Percentiles rank a stretch among this genome's conserved stretches.
Conservation (phyloP, 2,329 filamentous ascomycete species). For the Fusarium illudens region DNA sequence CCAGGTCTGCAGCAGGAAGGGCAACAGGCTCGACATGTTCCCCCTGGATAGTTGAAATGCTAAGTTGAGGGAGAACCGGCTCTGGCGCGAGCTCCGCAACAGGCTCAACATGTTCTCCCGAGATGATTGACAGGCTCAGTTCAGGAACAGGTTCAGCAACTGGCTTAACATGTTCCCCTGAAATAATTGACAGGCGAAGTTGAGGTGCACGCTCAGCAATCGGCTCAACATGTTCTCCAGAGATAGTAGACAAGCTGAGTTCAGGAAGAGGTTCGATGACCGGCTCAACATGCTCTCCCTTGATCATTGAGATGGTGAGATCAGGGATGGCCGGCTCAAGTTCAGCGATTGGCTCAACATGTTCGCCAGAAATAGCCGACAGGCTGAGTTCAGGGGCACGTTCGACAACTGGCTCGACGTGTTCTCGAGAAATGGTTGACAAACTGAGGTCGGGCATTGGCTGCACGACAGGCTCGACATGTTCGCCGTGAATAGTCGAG, state of each 20-base stretch:
- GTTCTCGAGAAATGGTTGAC: conserved; percentile 35
- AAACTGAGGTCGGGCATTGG: conserved; percentile 7
- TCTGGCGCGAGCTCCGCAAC: conserved; percentile 15
- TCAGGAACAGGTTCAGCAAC: conserved; percentile 9
- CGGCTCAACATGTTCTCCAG: conserved; percentile 33
- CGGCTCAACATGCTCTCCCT: conserved; percentile 37
- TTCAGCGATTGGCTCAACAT: conserved; percentile 32
- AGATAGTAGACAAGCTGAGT: conserved; percentile 17
- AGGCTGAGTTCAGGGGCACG: conserved; percentile 15
- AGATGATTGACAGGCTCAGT: conserved; percentile 30
- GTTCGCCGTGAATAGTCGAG: conserved; percentile 36
- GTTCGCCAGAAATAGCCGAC: conserved; percentile 29
- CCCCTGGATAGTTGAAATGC: conserved; percentile 34
- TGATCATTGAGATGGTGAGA: conserved; percentile 28
- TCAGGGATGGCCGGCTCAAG: conserved; percentile 9
- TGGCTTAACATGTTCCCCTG: conserved; percentile 34
- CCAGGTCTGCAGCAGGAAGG: conserved; percentile 36
- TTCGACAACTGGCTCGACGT: conserved; percentile 22
- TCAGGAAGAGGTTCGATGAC: conserved; percentile 17
- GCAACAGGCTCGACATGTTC: conserved; percentile 41
- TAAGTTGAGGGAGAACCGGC: conserved; percentile 21
- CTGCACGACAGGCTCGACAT: conserved; percentile 31
- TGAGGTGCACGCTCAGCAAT: conserved; percentile 10
- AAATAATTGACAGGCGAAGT: conserved; percentile 25
- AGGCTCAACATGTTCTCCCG: conserved; percentile 37